Percentiles rank a stretch among this genome's conserved stretches.
Conservation (phyloP, 805 yeast species). For the Saccharomycopsis babjevae region DNA sequence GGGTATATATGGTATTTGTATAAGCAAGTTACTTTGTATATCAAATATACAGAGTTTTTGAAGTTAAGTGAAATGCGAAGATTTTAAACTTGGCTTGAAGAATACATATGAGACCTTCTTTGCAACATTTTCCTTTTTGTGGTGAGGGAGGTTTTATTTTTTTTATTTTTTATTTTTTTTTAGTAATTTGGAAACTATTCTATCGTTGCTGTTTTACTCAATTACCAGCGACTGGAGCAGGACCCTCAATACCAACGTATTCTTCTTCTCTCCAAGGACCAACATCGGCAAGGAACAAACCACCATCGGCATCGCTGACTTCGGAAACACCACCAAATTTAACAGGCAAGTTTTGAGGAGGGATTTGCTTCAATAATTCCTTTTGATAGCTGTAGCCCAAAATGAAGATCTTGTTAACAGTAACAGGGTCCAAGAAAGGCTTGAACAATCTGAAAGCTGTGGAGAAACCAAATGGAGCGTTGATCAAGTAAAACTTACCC, state of each 20-base stretch:
- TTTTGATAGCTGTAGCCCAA: constrained; percentile 68
- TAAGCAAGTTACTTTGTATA: no score
- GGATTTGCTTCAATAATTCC: constrained; percentile 85
- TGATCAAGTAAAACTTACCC: constrained; percentile 94
- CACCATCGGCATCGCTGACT: constrained; percentile 59
- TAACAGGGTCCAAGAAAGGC: constrained; percentile 94
- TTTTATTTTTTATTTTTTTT: not conserved
- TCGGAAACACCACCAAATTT: constrained; percentile 82
- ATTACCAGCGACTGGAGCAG: constrained; percentile 55
- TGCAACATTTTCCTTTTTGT: no score
- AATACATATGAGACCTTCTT: no score
- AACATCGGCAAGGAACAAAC: constrained; percentile 75
- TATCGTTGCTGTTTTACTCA: not conserved
- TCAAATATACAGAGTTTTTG: no score
- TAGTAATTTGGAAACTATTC: no score
- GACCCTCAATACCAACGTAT: constrained; percentile 91
- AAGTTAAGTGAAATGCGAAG: not conserved
- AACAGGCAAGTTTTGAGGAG: constrained; percentile 81
- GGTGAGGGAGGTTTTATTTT: not conserved
- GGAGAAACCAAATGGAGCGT: constrained; percentile 95
- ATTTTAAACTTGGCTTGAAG: not conserved
- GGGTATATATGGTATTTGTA: not conserved
- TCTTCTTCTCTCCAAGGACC: constrained; percentile 96
- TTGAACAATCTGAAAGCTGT: constrained; percentile 87
- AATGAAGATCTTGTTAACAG: constrained; percentile 89